Evolutionary conservation across 306 rosid species (phyloP).

Genomic region (Malus asiatica): DNA sequence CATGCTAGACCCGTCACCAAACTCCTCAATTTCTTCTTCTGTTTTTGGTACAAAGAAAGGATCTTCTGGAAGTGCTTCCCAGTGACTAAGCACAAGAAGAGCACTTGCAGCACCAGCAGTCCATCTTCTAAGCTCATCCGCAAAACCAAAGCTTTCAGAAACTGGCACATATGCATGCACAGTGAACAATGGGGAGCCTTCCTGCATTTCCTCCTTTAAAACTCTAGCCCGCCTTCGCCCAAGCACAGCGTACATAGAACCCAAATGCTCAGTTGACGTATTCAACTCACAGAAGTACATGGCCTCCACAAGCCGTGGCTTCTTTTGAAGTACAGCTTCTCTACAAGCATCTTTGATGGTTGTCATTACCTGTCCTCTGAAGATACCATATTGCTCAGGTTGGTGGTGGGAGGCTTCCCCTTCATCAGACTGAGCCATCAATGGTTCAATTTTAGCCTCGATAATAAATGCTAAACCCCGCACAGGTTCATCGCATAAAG

Average conservation of each 20-base stretch:
- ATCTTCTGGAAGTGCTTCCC: constrained; percentile 82
- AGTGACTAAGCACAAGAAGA: constrained; percentile 84
- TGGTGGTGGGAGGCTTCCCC: constrained; percentile 44
- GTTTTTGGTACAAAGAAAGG: constrained; percentile 93
- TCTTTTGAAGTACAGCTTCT: constrained; percentile 69
- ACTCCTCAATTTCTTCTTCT: constrained; percentile 87
- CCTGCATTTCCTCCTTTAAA: constrained; percentile 93
- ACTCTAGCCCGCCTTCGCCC: constrained; percentile 68
- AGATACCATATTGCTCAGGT: constrained; percentile 58
- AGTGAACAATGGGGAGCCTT: constrained; percentile 86
- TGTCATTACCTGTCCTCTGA: constrained; percentile 79
- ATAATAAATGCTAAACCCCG: constrained; percentile 87
- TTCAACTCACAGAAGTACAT: constrained; percentile 90
- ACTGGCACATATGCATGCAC: constrained; percentile 88
- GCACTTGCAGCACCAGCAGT: constrained; percentile 85
- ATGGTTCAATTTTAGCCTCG: constrained; percentile 57
- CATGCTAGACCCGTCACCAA: constrained; percentile 91
- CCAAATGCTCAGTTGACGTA: constrained; percentile 66
- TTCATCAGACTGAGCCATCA: constrained; percentile 39
- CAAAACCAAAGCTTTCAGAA: constrained; percentile 87
- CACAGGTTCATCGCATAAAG: constrained; percentile 87
- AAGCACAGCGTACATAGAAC: constrained; percentile 86
- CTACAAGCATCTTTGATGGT: constrained; percentile 84
- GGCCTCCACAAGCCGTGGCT: constrained; percentile 85
- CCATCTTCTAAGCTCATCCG: constrained; percentile 81